Percentiles rank a stretch among this genome's conserved stretches.
Evolutionary conservation across 441 rosid genomes (phyloP).

Genomic region (Bocquillonia castaneifolia): DNA sequence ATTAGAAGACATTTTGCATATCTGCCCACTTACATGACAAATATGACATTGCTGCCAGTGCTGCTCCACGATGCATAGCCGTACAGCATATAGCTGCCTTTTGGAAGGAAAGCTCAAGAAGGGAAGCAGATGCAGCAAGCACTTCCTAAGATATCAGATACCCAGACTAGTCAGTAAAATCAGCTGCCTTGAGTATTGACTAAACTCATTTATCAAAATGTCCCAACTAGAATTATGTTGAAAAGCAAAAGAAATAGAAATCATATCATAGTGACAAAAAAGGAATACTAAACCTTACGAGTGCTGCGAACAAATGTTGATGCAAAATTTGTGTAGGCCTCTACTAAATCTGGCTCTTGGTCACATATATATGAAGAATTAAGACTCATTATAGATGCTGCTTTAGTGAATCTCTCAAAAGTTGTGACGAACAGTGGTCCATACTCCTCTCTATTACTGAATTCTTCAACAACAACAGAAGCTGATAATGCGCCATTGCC

Average conservation of each 20-base stretch:
- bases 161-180: slow-evolving; percentile 21
- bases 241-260: slow-evolving; percentile 7
- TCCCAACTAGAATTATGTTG: slow-evolving; percentile 1
- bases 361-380: slow-evolving; percentile 94
- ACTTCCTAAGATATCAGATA: slow-evolving; percentile 54
- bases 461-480: slow-evolving; percentile 85
- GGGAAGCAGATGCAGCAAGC: slow-evolving; percentile 69
- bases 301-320: slow-evolving; percentile 66
- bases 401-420: slow-evolving; percentile 81
- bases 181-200: slow-evolving; percentile 7
- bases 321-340: slow-evolving; percentile 90
- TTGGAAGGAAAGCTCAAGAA: slow-evolving; percentile 86
- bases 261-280: background rate
- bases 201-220: slow-evolving; percentile 5
- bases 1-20: background rate
- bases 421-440: slow-evolving; percentile 71
- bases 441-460: slow-evolving; percentile 79
- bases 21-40: slow-evolving; percentile 57
- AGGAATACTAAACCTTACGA: slow-evolving; percentile 58
- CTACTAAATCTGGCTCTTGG: slow-evolving; percentile 98
- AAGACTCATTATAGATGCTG: slow-evolving; percentile 76
- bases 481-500: slow-evolving; percentile 38
- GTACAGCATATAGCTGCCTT: slow-evolving; percentile 98
- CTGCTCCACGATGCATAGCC: slow-evolving; percentile 98
- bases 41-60: slow-evolving; percentile 93